Conservation (phyloP, 2,329 filamentous ascomycete genomes). For the Nothophoma quercina region DNA sequence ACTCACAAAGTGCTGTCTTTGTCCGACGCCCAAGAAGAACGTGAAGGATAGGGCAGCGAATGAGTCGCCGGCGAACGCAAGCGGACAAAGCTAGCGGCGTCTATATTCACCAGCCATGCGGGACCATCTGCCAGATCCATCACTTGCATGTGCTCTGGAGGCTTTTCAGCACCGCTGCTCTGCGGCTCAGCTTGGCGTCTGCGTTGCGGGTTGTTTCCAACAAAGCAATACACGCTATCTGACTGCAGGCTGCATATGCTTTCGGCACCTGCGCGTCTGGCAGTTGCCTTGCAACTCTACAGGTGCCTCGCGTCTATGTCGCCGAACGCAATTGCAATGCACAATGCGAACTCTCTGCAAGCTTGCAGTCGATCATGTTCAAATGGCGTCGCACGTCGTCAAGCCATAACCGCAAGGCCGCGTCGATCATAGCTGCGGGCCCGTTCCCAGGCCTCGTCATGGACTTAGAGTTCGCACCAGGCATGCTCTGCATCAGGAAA, state of each 20-base stretch:
- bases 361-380: slow-evolving; percentile 21
- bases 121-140: slow-evolving; percentile 32
- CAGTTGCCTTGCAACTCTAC: slow-evolving; percentile 23
- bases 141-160: slow-evolving; percentile 29
- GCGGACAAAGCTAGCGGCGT: slow-evolving; percentile 30
- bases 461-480: slow-evolving; percentile 20
- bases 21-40: slow-evolving; percentile 1
- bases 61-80: slow-evolving; percentile 10
- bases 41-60: slow-evolving; percentile 16
- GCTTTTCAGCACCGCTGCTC: slow-evolving; percentile 25
- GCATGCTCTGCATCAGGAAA: slow-evolving; percentile 15
- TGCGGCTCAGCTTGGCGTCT: slow-evolving; percentile 30
- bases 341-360: slow-evolving; percentile 8
- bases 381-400: slow-evolving; percentile 24
- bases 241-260: slow-evolving; percentile 22
- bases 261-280: slow-evolving; percentile 22
- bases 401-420: slow-evolving; percentile 44
- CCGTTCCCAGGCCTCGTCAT: slow-evolving; percentile 16
- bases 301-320: slow-evolving; percentile 13
- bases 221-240: slow-evolving; percentile 29
- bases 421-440: slow-evolving; percentile 42
- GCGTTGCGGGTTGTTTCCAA: slow-evolving; percentile 15
- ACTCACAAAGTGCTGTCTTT: background rate
- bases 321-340: slow-evolving; percentile 13
- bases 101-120: slow-evolving; percentile 23